Conservation (phyloP, 1,139 yeast genomes). For the Yamadazyma trypodendri region DNA sequence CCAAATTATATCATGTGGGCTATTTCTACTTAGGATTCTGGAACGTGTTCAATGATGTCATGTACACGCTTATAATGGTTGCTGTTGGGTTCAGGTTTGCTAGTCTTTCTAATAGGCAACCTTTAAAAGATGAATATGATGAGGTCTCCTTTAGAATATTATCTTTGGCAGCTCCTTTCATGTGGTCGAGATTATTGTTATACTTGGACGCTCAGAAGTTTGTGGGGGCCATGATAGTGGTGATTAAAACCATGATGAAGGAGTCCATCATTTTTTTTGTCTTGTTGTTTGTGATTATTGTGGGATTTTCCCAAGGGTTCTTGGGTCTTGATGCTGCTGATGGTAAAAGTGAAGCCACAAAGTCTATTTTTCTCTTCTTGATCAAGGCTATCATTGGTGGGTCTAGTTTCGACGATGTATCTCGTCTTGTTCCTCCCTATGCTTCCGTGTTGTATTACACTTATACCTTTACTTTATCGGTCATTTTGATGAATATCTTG, state of each 20-base stretch:
- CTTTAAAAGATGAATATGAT: conserved; percentile 46
- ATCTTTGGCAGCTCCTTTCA: conserved; percentile 81
- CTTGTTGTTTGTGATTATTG: conserved; percentile 62
- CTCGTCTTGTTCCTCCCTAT: conserved; percentile 77
- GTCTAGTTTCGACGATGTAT: conserved; percentile 70
- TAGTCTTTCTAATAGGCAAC: conserved; percentile 38
- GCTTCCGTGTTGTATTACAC: conserved; percentile 74
- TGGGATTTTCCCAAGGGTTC: conserved; percentile 86
- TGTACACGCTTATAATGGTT: conserved; percentile 55
- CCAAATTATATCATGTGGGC: conserved; percentile 78
- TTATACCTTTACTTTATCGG: conserved; percentile 72
- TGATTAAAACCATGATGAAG: conserved; percentile 80
- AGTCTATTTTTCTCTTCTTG: conserved; percentile 60
- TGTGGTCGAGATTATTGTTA: conserved; percentile 78
- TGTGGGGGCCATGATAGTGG: conserved; percentile 88
- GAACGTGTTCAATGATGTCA: conserved; percentile 72
- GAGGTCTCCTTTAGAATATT: conserved; percentile 67
- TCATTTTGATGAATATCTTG: conserved; percentile 73
- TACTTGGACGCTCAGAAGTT: conserved; percentile 78
- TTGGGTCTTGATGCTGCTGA: conserved; percentile 86
- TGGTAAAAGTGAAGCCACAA: conserved; percentile 75
- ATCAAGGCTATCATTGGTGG: conserved; percentile 71
- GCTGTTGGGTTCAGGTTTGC: conserved; percentile 58
- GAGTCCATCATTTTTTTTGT: conserved; percentile 82
- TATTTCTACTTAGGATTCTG: conserved; percentile 70